Base-by-base conservation (phyloP, 2,329 filamentous ascomycete species). In the Sporothrix protearum region DNA sequence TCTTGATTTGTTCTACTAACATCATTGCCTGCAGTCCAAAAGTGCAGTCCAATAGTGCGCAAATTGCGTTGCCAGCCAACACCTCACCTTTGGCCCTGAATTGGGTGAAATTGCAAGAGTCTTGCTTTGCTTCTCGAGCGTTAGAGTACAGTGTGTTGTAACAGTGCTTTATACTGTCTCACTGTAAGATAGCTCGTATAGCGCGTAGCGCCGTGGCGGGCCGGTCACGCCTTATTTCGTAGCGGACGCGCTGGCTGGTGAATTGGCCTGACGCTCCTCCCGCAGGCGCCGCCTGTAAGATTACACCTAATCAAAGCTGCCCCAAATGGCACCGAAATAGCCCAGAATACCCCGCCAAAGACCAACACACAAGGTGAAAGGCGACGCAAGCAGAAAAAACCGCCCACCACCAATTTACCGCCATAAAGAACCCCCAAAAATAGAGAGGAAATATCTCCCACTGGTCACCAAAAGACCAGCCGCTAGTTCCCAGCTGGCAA, bases 281-380 rank as follows among this genome's bases (percentile, higher is more conserved):
- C 33, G 30, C 59, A 69, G 68, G 49, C 51, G 68, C 53, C 53
- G n/a, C n/a, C 53, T 59, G 69, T 64, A 36, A 69, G 49, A 69
- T 69, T 70, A 22, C 69, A 70, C 42, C 45, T 70, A 49, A 61
- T 61, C 42, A 66, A 66, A 66, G 42, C 39, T 49, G 63, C 63
- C 25, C 63, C 33, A 61, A 61, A 61, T 61, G 12, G 33, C 33
- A 39, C 55, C 25, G 49, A 53, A 59, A 59, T 25, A 19, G 25
- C 25, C 30, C 22, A 25, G 22, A 49, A 66, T 47, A 67, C 64
- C 64, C 63, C 64, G 45, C 64, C 64, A 67, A 36, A 47, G 9
- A 45, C 33, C 10, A 55, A 14, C 25, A 33, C 33, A 33, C 59
- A 63, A n/a, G n/a, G n/a, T n/a, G n/a, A n/a, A n/a, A n/a, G n/a